Conservation (phyloP, 192 early-diverging fungal genomes). For the Coemansia sp. region DNA sequence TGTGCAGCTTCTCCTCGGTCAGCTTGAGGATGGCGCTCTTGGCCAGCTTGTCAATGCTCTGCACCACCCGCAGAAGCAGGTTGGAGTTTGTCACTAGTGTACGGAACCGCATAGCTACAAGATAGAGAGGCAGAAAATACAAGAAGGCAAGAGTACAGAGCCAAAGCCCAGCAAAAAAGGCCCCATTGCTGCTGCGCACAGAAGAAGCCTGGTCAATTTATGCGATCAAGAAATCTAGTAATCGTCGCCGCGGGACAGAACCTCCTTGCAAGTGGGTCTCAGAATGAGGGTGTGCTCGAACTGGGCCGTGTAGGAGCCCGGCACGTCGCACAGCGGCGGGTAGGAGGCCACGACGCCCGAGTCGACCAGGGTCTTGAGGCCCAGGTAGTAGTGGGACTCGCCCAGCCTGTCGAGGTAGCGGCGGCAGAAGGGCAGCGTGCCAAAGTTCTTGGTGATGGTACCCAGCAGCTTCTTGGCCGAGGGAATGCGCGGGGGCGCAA, state of each 20-base stretch:
- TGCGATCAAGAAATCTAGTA: conserved; percentile 35
- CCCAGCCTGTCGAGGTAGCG: conserved; percentile 92
- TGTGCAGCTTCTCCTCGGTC: conserved; percentile 54
- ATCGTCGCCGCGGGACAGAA: conserved; percentile 68
- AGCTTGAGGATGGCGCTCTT: conserved; percentile 63
- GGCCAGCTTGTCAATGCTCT: conserved; percentile 65
- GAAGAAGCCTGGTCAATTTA: neutral
- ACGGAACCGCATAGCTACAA: conserved; percentile 22
- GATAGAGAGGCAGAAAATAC: neutral
- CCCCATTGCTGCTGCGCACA: conserved; percentile 1
- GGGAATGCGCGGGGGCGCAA: conserved; percentile 2
- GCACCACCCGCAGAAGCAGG: conserved; percentile 37
- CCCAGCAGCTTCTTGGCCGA: conserved; percentile 41
- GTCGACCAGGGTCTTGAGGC: conserved; percentile 80
- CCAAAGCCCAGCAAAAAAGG: neutral
- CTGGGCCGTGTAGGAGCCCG: conserved; percentile 91
- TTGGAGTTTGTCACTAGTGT: conserved; percentile 26
- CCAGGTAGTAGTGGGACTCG: conserved; percentile 83
- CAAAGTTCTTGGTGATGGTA: conserved; percentile 77
- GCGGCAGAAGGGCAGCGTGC: conserved; percentile 91
- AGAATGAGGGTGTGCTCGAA: conserved; percentile 93
- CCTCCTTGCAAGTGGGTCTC: conserved; percentile 84
- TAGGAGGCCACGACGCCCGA: conserved; percentile 75
- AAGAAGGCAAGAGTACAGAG: neutral
- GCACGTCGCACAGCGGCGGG: conserved; percentile 81